These are phyloP conservation scores for Alternaria ethzedia DNA, from an alignment of 2,329 filamentous ascomycete species.

Conservation along the genomic window DNA sequence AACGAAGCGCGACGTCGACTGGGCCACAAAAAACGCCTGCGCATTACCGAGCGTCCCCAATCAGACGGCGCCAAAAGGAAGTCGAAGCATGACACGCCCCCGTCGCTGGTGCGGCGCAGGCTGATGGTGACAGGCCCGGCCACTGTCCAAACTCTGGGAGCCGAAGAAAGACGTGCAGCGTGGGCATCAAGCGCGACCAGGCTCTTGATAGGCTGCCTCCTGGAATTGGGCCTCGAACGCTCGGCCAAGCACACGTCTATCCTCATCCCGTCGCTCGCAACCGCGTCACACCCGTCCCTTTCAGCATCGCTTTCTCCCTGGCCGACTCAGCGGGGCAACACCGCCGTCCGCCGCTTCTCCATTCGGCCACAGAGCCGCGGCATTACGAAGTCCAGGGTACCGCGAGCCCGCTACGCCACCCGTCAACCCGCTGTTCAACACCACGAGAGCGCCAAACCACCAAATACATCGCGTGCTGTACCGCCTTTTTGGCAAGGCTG, in stretches of 20 bases:
- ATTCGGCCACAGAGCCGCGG: constrained; percentile 5
- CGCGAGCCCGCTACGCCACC: background rate
- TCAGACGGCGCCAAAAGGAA: constrained; percentile 11
- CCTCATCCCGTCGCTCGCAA: constrained; percentile 1
- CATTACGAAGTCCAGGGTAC: background rate
- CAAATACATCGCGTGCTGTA: constrained; percentile 5
- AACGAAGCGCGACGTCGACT: background rate
- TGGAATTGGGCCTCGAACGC: constrained; percentile 14
- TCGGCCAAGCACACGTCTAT: constrained; percentile 6
- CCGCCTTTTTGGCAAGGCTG: constrained; percentile 2
- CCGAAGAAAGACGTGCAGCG: constrained; percentile 2
- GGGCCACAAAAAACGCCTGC: constrained; percentile 7
- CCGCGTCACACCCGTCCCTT: background rate
- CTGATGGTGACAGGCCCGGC: constrained; percentile 9
- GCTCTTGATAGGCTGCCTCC: constrained; percentile 21
- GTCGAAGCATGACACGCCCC: constrained; percentile 8
- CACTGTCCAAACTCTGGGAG: constrained; percentile 1
- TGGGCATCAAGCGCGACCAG: constrained; percentile 9
- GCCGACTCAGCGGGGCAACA: constrained; percentile 1
- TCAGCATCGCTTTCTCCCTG: background rate
- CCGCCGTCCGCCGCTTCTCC: background rate
- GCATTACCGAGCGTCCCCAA: constrained; percentile 16
- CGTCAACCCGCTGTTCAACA: constrained; percentile 25
- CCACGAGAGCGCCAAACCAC: constrained; percentile 14
- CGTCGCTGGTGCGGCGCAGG: constrained; percentile 14